A percentile compares a stretch with the other conserved stretches of the same genome.
Conservation (phyloP, 257 asterid genomes). For the Ballota nigra region DNA sequence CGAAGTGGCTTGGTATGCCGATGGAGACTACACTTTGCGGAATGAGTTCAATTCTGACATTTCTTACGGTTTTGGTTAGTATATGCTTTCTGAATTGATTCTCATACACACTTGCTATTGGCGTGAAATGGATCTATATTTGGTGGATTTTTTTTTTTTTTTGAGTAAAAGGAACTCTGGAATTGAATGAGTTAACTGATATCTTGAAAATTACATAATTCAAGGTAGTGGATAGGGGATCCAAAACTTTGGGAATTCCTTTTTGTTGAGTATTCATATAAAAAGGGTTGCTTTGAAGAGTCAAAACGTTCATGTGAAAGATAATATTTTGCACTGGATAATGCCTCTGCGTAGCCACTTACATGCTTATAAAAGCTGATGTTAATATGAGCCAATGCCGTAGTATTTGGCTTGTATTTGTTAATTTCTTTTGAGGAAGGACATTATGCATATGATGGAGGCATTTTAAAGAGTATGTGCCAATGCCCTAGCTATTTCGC, state of each 20-base stretch:
- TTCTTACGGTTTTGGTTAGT: constrained; percentile 63
- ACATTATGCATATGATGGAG: neutral
- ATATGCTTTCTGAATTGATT: neutral
- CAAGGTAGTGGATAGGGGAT: neutral
- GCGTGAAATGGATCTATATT: neutral
- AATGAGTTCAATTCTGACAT: constrained; percentile 65
- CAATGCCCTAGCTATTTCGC: neutral
- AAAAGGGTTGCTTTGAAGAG: neutral
- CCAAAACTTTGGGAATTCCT: neutral
- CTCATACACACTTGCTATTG: neutral
- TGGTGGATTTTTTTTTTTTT: constrained; percentile 4
- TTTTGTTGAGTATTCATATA: neutral
- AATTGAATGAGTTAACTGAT: neutral
- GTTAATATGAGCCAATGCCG: neutral
- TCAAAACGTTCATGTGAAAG: neutral
- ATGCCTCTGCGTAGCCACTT: neutral
- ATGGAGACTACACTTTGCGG: constrained; percentile 71
- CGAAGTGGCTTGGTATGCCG: constrained; percentile 88
- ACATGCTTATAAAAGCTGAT: neutral
- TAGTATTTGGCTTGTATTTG: neutral
- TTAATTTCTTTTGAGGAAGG: neutral
- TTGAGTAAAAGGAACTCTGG: constrained; percentile 7
- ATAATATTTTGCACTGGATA: neutral
- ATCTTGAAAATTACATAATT: neutral
- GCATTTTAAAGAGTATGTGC: neutral